phyloP scores from a whole-genome alignment of 2,329 filamentous ascomycete genomes.

The Rhinocladiella mackenziei region DNA sequence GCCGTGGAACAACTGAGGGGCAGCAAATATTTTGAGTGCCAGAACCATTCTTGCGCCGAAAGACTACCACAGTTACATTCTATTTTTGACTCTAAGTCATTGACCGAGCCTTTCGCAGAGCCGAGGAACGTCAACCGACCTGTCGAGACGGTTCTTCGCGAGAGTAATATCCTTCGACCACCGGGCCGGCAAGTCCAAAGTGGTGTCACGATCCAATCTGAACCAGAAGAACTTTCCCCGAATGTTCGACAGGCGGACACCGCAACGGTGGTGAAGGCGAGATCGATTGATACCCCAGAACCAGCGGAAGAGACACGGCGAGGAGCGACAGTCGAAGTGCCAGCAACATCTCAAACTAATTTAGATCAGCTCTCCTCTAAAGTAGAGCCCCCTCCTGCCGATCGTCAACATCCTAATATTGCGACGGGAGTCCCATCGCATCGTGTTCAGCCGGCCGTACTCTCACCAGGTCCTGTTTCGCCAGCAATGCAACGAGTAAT shows the following conservation, averaged over 20 bases:
- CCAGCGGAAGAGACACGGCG: neutral
- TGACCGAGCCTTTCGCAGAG: neutral
- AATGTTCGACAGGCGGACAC: conserved; percentile 32
- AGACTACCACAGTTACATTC: conserved; percentile 24
- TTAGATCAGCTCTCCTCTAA: neutral
- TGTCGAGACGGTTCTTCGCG: neutral
- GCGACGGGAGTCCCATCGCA: conserved; percentile 11
- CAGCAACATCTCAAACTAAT: too few relatives aligned
- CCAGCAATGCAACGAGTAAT: conserved; percentile 61
- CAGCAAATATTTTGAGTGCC: conserved; percentile 42
- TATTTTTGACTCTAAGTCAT: conserved; percentile 14
- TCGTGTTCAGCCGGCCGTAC: conserved; percentile 32
- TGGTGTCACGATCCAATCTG: conserved; percentile 21
- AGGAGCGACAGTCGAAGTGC: neutral
- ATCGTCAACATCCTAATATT: conserved; percentile 13
- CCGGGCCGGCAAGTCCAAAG: conserved; percentile 20
- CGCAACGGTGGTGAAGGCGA: conserved; percentile 31
- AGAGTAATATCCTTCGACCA: neutral
- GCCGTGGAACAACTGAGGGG: conserved; percentile 43
- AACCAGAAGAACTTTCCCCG: conserved; percentile 31
- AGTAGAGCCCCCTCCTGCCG: neutral
- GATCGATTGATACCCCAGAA: conserved; percentile 17
- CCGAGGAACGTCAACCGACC: neutral
- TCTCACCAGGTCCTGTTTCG: conserved; percentile 59
- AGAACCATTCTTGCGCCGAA: conserved; percentile 40